phyloP scores from a whole-genome alignment of 441 rosid genomes.

The Adansonia madagascariensis region DNA sequence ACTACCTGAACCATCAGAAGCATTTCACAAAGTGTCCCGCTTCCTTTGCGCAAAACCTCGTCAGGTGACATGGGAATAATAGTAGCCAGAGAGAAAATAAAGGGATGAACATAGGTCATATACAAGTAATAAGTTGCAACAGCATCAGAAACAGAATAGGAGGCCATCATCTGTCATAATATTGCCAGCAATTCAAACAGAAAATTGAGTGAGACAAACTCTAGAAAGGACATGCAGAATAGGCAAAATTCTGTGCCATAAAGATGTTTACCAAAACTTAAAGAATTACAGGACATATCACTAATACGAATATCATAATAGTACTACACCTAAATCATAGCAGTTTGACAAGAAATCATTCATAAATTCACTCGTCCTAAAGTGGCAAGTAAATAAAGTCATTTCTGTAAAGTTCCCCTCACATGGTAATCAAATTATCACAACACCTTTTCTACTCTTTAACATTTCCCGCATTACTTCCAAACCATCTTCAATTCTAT shows the following conservation, averaged over 20 bases:
- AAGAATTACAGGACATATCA: constrained; percentile 7
- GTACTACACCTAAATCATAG: constrained; percentile 15
- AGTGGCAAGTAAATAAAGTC: constrained; percentile 5
- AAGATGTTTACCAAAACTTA: constrained; percentile 8
- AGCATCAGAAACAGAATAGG: constrained; percentile 99
- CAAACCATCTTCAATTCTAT: constrained; percentile 13
- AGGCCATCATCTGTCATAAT: constrained; percentile 92
- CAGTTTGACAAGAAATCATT: constrained; percentile 22
- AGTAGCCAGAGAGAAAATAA: constrained; percentile 96
- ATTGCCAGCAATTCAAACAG: constrained; percentile 32
- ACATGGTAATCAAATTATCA: neutral
- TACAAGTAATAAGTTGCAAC: constrained; percentile 95
- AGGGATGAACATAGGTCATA: constrained; percentile 98
- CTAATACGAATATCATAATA: neutral
- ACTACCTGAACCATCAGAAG: constrained; percentile 96
- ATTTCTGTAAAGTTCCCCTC: neutral
- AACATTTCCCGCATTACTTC: constrained; percentile 6
- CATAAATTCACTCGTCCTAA: neutral
- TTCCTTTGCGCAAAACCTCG: constrained; percentile 99
- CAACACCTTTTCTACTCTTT: constrained; percentile 11
- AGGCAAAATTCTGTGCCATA: constrained; percentile 17
- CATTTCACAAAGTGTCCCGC: constrained; percentile 99
- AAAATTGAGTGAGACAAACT: constrained; percentile 36
- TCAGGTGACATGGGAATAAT: constrained; percentile 99
- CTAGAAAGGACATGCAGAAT: constrained; percentile 18